Conservation (phyloP, 495 filamentous ascomycete species). For the Hyaloscypha hepaticicola region DNA sequence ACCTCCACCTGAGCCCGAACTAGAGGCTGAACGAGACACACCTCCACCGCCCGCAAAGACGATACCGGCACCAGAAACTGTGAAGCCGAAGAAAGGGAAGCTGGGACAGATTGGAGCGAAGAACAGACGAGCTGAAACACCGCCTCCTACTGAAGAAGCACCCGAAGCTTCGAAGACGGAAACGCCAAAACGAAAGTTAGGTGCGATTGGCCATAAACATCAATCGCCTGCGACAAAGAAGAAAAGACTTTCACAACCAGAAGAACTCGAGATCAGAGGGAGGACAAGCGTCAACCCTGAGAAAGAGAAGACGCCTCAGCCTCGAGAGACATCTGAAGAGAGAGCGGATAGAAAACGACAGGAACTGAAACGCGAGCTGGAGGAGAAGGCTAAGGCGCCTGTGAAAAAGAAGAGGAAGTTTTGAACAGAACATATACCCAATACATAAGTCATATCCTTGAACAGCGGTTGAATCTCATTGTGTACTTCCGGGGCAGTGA, state of each 20-base stretch:
- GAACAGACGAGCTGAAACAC: slow-evolving; percentile 18
- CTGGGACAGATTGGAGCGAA: slow-evolving; percentile 25
- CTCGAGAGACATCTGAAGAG: slow-evolving; percentile 49
- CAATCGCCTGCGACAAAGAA: background rate
- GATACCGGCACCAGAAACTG: background rate
- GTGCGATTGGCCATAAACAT: slow-evolving; percentile 4
- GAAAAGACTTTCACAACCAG: background rate
- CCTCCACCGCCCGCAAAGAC: background rate
- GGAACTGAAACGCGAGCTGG: slow-evolving; percentile 63
- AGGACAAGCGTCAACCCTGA: background rate
- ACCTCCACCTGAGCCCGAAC: slow-evolving; percentile 14
- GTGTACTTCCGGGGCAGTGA: too few species aligned
- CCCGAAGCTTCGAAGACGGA: background rate
- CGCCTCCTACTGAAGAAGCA: background rate
- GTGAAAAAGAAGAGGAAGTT: slow-evolving; percentile 72
- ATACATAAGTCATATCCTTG: too few species aligned
- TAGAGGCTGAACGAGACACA: slow-evolving; percentile 2
- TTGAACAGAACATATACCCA: slow-evolving; percentile 30
- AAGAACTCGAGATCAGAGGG: background rate
- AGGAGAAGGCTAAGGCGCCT: slow-evolving; percentile 59
- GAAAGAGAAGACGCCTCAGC: slow-evolving; percentile 17
- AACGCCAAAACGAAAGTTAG: slow-evolving; percentile 12
- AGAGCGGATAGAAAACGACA: slow-evolving; percentile 61
- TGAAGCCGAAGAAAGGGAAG: slow-evolving; percentile 17
- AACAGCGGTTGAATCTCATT: too few species aligned